Evolutionary conservation across 345 rosid genomes (phyloP).

Genomic region (Noccaea bulbosa): DNA sequence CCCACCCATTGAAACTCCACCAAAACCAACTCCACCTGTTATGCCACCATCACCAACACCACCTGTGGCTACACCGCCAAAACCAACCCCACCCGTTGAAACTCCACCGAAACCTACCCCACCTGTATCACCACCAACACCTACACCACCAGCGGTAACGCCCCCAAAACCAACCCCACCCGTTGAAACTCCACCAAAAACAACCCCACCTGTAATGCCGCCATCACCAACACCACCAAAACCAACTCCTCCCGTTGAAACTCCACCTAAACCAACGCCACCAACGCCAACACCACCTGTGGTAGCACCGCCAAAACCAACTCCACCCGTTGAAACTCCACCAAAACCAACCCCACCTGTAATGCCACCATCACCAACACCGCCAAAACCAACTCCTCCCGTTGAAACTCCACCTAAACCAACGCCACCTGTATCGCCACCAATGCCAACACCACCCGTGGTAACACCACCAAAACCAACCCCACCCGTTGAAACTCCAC

Average conservation of each 20-base stretch:
- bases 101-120: background rate
- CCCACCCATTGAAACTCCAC: background rate
- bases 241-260: background rate
- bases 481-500: background rate
- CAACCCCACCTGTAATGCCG: background rate
- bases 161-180: background rate
- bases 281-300: background rate
- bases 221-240: background rate
- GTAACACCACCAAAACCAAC: background rate
- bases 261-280: background rate
- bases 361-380: background rate
- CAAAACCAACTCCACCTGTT: background rate
- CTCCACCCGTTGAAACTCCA: background rate
- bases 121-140: background rate
- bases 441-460: background rate
- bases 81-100: background rate
- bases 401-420: background rate
- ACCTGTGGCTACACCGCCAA: background rate
- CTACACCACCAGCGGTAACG: background rate
- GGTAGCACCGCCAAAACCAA: background rate
- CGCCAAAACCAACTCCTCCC: background rate
- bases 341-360: background rate
- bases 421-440: background rate
- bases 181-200: background rate
- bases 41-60: too few species aligned